Percentiles rank a stretch among this genome's conserved stretches.
phyloP scores from a whole-genome alignment of 768 basidiomycete species.

The Rhodotorula sphaerocarpa region DNA sequence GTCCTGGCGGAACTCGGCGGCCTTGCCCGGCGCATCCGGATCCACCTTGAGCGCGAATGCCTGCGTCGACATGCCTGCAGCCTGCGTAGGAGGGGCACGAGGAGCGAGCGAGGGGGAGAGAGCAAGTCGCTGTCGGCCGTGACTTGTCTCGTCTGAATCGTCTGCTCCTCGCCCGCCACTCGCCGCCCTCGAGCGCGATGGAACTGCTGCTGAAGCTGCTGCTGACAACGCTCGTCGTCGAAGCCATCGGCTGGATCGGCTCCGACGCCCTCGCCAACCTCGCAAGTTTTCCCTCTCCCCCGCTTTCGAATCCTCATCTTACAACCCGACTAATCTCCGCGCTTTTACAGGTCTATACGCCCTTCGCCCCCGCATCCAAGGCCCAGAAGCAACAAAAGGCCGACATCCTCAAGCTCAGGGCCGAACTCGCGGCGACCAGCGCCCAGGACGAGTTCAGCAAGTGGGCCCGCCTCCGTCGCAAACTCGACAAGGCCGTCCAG shows the following conservation, averaged over 20 bases:
- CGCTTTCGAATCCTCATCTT: neutral
- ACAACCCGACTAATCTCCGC: too few relatives aligned
- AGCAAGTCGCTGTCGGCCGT: too few relatives aligned
- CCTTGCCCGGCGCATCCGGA: slow-evolving; percentile 11
- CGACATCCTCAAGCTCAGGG: slow-evolving; percentile 68
- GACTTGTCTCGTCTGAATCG: neutral
- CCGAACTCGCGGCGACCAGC: slow-evolving; percentile 78
- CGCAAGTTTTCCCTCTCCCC: slow-evolving; percentile 5
- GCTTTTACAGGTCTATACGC: slow-evolving; percentile 18
- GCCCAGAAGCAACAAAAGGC: slow-evolving; percentile 66
- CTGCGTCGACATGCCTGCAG: neutral
- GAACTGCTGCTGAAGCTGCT: slow-evolving; percentile 19
- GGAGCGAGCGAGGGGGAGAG: neutral
- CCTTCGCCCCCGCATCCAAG: slow-evolving; percentile 54
- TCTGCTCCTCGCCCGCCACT: neutral
- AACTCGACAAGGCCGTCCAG: slow-evolving; percentile 79
- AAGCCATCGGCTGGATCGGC: slow-evolving; percentile 23
- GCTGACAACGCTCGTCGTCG: slow-evolving; percentile 8
- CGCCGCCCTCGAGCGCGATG: neutral
- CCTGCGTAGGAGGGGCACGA: neutral
- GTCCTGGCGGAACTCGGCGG: slow-evolving; percentile 28
- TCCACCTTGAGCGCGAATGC: slow-evolving; percentile 29
- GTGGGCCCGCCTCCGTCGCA: slow-evolving; percentile 88
- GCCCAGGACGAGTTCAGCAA: slow-evolving; percentile 97
- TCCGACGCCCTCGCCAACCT: slow-evolving; percentile 18